These are phyloP conservation scores for Naganishia antarctica DNA, from an alignment of 768 basidiomycete genomes.

Conservation along the genomic window DNA sequence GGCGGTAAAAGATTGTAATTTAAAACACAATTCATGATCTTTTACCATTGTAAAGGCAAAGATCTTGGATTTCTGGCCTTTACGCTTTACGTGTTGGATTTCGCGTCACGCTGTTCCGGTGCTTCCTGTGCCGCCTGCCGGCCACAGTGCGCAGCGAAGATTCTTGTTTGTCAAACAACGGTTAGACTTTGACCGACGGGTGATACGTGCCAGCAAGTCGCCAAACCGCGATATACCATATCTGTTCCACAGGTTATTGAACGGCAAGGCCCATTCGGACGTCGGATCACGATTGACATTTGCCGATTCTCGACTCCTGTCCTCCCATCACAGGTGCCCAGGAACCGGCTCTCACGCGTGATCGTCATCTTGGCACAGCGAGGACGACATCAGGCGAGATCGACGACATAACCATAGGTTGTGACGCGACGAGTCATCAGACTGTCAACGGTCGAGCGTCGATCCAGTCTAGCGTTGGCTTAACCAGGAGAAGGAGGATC, in stretches of 20 bases:
- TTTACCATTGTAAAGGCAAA: no score
- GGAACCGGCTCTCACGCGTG: no score
- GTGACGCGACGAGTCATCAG: neutral
- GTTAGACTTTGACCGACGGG: slow-evolving; percentile 14
- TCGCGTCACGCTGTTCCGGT: slow-evolving; percentile 8
- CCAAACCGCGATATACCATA: neutral
- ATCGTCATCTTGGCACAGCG: no score
- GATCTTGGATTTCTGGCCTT: no score
- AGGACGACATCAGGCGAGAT: neutral
- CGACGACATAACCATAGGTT: neutral
- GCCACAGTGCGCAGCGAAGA: neutral
- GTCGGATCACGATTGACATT: neutral
- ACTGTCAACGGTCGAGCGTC: neutral
- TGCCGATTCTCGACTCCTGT: neutral
- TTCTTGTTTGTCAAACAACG: neutral
- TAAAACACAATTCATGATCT: no score
- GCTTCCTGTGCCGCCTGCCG: slow-evolving; percentile 2
- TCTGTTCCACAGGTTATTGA: no score
- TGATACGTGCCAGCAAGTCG: neutral
- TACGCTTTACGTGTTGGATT: slow-evolving; percentile 1
- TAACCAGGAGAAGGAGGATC: no score
- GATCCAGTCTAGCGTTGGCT: no score
- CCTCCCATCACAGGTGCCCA: no score
- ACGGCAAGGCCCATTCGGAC: no score
- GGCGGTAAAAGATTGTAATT: no score